These are phyloP conservation scores for Colletotrichum sublineola DNA, from an alignment of 2,329 filamentous ascomycete species.

Conservation along the genomic window DNA sequence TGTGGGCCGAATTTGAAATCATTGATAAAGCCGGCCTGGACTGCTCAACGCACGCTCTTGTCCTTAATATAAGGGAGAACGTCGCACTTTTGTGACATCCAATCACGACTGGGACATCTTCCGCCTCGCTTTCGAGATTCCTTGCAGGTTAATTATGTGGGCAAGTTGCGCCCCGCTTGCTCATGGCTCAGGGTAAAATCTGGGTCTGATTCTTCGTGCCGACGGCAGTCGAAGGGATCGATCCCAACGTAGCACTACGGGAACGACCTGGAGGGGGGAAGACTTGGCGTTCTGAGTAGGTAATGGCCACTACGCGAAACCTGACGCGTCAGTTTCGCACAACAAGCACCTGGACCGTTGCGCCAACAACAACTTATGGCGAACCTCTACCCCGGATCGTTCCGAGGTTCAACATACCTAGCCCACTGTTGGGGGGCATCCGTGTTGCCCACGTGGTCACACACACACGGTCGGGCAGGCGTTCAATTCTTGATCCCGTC, in stretches of 20 bases:
- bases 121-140: slow-evolving; percentile 19
- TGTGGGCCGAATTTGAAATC: background rate
- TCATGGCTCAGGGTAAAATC: slow-evolving; percentile 5
- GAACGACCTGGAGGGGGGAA: background rate
- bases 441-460: slow-evolving; percentile 16
- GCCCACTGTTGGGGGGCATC: background rate
- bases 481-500: background rate
- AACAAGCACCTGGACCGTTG: slow-evolving; percentile 15
- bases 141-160: slow-evolving; percentile 23
- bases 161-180: slow-evolving; percentile 23
- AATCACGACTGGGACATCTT: slow-evolving; percentile 5
- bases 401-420: background rate
- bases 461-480: background rate
- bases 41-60: background rate
- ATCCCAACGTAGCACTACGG: background rate
- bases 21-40: background rate
- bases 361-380: background rate
- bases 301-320: slow-evolving; percentile 5
- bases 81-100: background rate
- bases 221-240: background rate
- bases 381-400: background rate
- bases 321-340: slow-evolving; percentile 9
- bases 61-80: background rate
- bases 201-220: slow-evolving; percentile 4
- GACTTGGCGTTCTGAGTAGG: background rate